Base-by-base conservation (phyloP, 805 yeast genomes). In the Ogataea ganodermae region DNA sequence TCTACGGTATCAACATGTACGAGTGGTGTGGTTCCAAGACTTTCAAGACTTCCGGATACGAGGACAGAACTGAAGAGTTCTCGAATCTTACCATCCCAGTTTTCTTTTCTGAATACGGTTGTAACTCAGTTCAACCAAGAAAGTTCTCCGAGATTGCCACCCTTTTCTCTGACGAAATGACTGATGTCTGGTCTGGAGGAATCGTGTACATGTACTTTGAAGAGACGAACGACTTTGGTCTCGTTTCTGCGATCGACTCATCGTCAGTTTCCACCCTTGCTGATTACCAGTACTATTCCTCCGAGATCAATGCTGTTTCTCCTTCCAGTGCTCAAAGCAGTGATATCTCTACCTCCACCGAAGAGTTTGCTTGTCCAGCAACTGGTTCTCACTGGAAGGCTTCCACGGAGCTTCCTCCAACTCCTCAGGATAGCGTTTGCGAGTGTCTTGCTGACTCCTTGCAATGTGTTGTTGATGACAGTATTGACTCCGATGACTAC, bases 161-260 rank as follows among this genome's bases (percentile, higher is more conserved):
- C 49, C 61, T 86, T 32, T 86, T 77, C 71, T 72, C 83, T 54
- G 64, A 66, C 42, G 73, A 85, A 32, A 86, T 86, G 95, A 85
- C 90, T 54, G 85, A 76, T 66, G 84, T 84, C 51, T 86, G 92
- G 94, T 86, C 92, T 42, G 92, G 95, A 72, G 95, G 92, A 79
- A 86, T 86, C 62, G 92, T 86, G 46, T 86, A 85, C 74, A 81
- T 86, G 91, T 86, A 86, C 72, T 86, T 80, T 70, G 77, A 86
- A 72, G 92, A 86, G 73, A 72, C 70, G 46, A 86, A 86, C 71
- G 67, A 85, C 59, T 86, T 84, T 62, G 92, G 95, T 72, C 76
- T 86, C 63, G 91, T 86, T 45, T 55, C 79, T 45, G 67, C 81
- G 52, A 70, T 67, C 44, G 71, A 70, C 53, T 66, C 64, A 55